Base-by-base conservation (phyloP, 441 rosid genomes). In the Pelargonium australe region DNA sequence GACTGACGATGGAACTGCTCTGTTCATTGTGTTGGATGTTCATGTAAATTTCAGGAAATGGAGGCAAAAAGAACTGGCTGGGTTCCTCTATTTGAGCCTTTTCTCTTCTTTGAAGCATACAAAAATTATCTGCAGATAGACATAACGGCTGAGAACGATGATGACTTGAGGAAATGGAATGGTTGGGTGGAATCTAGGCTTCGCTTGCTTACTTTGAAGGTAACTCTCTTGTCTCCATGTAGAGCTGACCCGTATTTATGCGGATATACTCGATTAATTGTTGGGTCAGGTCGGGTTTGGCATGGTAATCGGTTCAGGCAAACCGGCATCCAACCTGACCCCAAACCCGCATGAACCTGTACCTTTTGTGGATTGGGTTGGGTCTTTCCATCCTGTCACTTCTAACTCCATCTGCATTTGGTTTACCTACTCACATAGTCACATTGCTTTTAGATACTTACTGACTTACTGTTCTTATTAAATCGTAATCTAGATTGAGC, bases 181-280 rank as follows among this genome's bases (percentile, higher is more conserved):
- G 81, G 78, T 20, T 78, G 78, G 78, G 73, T 78, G 40, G 73
- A 78, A 68, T 78, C 81, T 64, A 70, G 81, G 12, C 75, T 78
- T 17, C 73, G 76, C 40, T 73, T 58, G 68, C 73, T 78, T 6
- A 71, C 71, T n/a, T 44, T 71, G 73, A 68, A 71, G 76, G 76
- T 76, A n/a, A 64, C 58, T 3, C 6, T 16, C n/a, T 41, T n/a
- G 9, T 25, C 2, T 10, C 40, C 20, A 7, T 31, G 19, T 31
- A 40, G 34, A 13, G 1, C 47, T 64, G 10, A 11, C 20, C 4
- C 31, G 12, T 40, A 20, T n/a, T 47, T 7, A 6, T 69, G n/a
- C 17, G 23, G 19, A 64, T 40, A 12, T 7, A 23, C 45, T 37
- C 34, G 34, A 28, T 28, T 28, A 28, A 28, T 28, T 28, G 34